phyloP scores from a whole-genome alignment of 2,329 filamentous ascomycete genomes.

The Colletotrichum sp. region DNA sequence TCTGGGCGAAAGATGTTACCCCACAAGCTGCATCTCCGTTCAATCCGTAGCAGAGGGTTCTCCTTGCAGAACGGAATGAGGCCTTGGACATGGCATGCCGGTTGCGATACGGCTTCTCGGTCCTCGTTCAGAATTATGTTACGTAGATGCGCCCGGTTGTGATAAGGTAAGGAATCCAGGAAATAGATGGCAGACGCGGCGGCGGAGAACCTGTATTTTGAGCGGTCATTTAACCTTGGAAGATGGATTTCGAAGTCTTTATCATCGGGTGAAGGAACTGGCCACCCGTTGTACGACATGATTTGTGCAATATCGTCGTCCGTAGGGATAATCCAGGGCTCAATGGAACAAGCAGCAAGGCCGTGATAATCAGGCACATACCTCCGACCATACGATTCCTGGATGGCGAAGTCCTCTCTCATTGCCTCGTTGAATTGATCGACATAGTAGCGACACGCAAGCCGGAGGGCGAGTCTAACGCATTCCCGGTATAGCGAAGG shows the following conservation, averaged over 20 bases:
- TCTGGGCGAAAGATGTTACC: not conserved
- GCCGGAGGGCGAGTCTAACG: not conserved
- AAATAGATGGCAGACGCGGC: not conserved
- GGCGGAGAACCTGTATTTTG: not conserved
- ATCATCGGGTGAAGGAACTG: not conserved
- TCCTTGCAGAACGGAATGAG: not conserved
- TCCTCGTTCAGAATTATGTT: not conserved
- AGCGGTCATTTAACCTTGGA: no score
- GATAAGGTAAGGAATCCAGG: not conserved
- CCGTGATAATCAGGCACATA: not conserved
- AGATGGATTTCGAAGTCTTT: not conserved
- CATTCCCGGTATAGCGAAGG: not conserved
- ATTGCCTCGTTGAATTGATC: not conserved
- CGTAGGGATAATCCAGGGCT: not conserved
- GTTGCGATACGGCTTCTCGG: not conserved
- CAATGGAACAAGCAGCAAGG: not conserved
- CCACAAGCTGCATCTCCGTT: not conserved
- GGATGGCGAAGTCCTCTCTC: not conserved
- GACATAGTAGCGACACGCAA: not conserved
- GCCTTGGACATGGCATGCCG: not conserved
- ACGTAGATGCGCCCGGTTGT: not conserved
- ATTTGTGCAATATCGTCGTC: not conserved
- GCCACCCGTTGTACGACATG: not conserved
- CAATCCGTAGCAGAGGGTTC: not conserved
- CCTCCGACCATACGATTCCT: not conserved